Evolutionary conservation across 306 rosid species (phyloP), one percentile per base, ranked within the genome.

Genomic region (Cucumis sativus): DNA sequence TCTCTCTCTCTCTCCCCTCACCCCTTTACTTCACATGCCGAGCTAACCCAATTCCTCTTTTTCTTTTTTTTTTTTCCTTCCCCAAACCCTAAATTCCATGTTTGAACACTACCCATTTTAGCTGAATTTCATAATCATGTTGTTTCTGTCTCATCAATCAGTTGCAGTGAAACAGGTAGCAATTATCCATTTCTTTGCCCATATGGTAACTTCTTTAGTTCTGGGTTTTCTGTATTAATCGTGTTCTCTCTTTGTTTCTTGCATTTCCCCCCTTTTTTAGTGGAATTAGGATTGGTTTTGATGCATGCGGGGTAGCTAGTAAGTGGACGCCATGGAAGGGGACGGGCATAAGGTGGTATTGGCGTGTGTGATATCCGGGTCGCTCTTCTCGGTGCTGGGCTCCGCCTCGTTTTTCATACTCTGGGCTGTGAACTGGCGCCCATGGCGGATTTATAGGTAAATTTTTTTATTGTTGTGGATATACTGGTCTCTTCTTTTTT

Each of bases 361-460:
- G 67, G 91, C 98, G 71, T 96, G 91, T 77, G 85, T 85, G 79
- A 91, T 96, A 86, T 90, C 91, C 20, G 99, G 99, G 79, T 71
- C 90, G 81, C 95, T 96, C 81, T 92, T 92, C 86, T 85, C 96
- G 14, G 80, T 87, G 82, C 78, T 96, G 84, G 98, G 93, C 51
- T 83, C 87, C 9, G 96, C 90, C 81, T 92, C 99, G 16, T 89
- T 92, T 82, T 86, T 85, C 77, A 86, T 96, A 75, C 96, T 96
- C 0, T 96, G 99, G 99, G 88, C 91, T 80, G 98, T 96, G 54
- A 96, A 96, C 79, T 96, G 99, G 99, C 89, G 99, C 83, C 99
- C 99, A 7, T 96, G 99, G 99, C 87, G 99, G 87, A 92, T 96
- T 86, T 96, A 96, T 73, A 96, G 99, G 99, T 96, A 82, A 16